phyloP scores from a whole-genome alignment of 192 early-diverging fungal species.

The Coemansia sp. region DNA sequence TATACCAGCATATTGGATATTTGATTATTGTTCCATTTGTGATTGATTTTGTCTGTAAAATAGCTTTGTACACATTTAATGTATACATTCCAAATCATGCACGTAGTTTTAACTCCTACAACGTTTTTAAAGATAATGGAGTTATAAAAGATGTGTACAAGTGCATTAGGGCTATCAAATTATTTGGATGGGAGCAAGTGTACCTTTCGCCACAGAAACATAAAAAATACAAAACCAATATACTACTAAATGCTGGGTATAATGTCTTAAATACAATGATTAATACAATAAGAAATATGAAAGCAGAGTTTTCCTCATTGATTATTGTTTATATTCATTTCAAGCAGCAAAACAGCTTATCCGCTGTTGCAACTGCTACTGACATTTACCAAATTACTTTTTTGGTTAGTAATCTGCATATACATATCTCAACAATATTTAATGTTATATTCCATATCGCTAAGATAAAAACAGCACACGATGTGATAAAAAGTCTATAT shows the following conservation, averaged over 20 bases:
- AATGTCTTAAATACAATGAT: neutral
- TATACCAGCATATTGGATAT: neutral
- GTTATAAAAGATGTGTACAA: neutral
- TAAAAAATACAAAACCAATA: neutral
- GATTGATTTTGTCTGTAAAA: neutral
- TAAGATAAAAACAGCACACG: no score
- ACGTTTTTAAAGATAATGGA: neutral
- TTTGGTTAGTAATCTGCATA: neutral
- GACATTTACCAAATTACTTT: slow-evolving; percentile 7
- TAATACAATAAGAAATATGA: no score
- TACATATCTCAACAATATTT: neutral
- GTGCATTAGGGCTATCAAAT: neutral
- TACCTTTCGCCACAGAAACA: neutral
- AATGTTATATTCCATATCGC: neutral
- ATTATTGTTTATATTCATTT: no score
- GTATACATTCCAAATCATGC: no score
- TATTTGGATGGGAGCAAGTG: neutral
- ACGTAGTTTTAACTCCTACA: no score
- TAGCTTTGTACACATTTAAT: no score
- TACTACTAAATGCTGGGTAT: neutral
- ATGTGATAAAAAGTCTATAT: neutral
- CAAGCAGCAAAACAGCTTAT: no score
- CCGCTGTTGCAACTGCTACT: neutral
- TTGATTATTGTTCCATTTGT: neutral
- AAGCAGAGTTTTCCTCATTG: no score